These are phyloP conservation scores for Arachis stenosperma DNA, from an alignment of 306 rosid genomes.

Conservation along the genomic window DNA sequence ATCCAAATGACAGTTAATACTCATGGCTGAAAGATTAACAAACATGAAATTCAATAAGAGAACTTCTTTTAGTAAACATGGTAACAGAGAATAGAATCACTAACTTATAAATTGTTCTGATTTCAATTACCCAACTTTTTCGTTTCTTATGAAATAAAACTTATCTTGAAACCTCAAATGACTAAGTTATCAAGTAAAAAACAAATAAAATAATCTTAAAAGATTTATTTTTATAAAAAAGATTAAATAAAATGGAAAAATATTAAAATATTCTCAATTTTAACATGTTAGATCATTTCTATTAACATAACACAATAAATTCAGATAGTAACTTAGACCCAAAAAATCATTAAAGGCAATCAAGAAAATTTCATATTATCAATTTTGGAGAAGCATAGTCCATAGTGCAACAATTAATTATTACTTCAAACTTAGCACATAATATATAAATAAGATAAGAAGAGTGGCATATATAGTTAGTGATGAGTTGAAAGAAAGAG, in stretches of 20 bases:
- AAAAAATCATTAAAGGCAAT: not conserved
- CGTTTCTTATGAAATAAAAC: constrained; percentile 10
- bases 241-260: not conserved
- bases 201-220: not conserved
- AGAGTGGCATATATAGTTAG: no score
- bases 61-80: no score
- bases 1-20: no score
- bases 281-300: constrained; percentile 1
- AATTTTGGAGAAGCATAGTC: not conserved
- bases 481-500: no score
- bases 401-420: no score
- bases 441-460: no score
- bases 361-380: constrained; percentile 11
- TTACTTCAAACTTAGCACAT: no score
- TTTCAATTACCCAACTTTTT: constrained; percentile 27
- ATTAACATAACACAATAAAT: not conserved
- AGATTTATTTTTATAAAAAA: no score
- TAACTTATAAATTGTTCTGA: not conserved
- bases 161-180: constrained; percentile 19
- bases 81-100: no score
- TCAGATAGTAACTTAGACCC: not conserved
- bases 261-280: constrained; percentile 1
- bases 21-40: no score
- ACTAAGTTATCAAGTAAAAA: no score
- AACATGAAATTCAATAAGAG: no score